phyloP scores from a whole-genome alignment of 192 early-diverging fungal genomes.

The Coemansia sp. region DNA sequence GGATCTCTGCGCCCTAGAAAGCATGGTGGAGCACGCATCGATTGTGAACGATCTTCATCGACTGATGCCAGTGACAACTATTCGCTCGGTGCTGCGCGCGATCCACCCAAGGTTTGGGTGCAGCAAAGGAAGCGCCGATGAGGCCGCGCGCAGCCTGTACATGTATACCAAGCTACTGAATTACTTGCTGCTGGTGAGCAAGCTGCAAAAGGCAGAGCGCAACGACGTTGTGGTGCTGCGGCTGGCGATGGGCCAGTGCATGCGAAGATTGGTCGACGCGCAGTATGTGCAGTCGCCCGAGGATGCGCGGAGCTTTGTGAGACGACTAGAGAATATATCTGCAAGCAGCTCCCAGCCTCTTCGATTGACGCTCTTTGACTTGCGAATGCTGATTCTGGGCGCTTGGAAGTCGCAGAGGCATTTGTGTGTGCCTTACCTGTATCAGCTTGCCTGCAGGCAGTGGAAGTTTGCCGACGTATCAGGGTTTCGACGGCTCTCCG shows the following conservation, averaged over 20 bases:
- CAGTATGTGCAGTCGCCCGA: slow-evolving; percentile 11
- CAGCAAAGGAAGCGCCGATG: background rate
- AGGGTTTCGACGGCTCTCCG: slow-evolving; percentile 31
- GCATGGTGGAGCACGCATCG: slow-evolving; percentile 4
- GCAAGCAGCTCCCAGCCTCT: slow-evolving; percentile 10
- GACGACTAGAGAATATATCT: slow-evolving; percentile 19
- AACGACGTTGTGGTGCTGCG: slow-evolving; percentile 24
- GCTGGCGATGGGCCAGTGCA: slow-evolving; percentile 39
- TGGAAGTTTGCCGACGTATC: slow-evolving; percentile 6
- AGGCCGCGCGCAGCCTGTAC: slow-evolving; percentile 20
- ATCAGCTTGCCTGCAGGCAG: slow-evolving; percentile 21
- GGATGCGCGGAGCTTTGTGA: slow-evolving; percentile 21
- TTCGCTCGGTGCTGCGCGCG: slow-evolving; percentile 11
- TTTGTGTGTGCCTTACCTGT: slow-evolving; percentile 29
- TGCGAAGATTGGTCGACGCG: slow-evolving; percentile 21
- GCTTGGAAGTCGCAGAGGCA: slow-evolving; percentile 45
- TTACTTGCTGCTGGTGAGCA: slow-evolving; percentile 29
- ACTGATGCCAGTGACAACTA: slow-evolving; percentile 1
- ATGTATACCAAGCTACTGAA: slow-evolving; percentile 38
- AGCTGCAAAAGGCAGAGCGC: slow-evolving; percentile 16
- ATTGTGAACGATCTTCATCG: slow-evolving; percentile 14
- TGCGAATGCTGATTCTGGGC: slow-evolving; percentile 33
- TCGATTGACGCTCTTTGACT: slow-evolving; percentile 24
- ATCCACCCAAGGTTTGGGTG: slow-evolving; percentile 15
- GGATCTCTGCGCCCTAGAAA: slow-evolving; percentile 26